Percentiles rank a stretch among this genome's conserved stretches.
Evolutionary conservation across 176 grass and related monocot species (phyloP).

Genomic region (Oryza rufipogon): DNA sequence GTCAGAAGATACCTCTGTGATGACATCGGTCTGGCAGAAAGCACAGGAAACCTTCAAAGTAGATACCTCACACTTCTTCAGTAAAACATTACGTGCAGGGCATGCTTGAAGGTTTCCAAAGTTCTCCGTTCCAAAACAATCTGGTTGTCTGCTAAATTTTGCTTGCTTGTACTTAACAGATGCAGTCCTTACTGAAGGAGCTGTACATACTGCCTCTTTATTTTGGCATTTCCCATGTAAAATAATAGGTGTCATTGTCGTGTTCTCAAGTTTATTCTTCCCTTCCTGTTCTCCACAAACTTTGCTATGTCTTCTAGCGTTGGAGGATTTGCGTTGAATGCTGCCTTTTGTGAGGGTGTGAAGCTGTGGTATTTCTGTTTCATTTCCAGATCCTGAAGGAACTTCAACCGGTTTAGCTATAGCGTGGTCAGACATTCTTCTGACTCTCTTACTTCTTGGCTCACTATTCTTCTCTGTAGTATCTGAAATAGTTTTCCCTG

Average conservation of each 20-base stretch:
- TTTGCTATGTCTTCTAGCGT: slow-evolving; percentile 33
- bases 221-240: slow-evolving; percentile 24
- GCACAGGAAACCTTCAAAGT: slow-evolving; percentile 62
- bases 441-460: slow-evolving; percentile 38
- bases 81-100: slow-evolving; percentile 17
- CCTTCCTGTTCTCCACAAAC: slow-evolving; percentile 8
- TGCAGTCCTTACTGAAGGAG: slow-evolving; percentile 25
- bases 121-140: slow-evolving; percentile 30
- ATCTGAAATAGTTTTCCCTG: slow-evolving; percentile 15
- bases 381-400: slow-evolving; percentile 32
- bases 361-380: slow-evolving; percentile 19
- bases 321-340: slow-evolving; percentile 29
- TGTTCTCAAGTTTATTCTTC: slow-evolving; percentile 3
- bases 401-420: slow-evolving; percentile 15
- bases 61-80: slow-evolving; percentile 62
- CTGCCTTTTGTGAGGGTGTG: slow-evolving; percentile 19
- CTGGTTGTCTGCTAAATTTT: neutral
- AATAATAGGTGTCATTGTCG: slow-evolving; percentile 16
- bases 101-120: slow-evolving; percentile 24
- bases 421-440: slow-evolving; percentile 9
- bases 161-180: slow-evolving; percentile 23
- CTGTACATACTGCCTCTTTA: neutral
- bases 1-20: slow-evolving; percentile 67
- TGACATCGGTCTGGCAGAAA: slow-evolving; percentile 71
- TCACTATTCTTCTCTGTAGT: slow-evolving; percentile 19